Base-by-base conservation (phyloP, 1,139 yeast genomes). In the Yamadazyma siamensis region DNA sequence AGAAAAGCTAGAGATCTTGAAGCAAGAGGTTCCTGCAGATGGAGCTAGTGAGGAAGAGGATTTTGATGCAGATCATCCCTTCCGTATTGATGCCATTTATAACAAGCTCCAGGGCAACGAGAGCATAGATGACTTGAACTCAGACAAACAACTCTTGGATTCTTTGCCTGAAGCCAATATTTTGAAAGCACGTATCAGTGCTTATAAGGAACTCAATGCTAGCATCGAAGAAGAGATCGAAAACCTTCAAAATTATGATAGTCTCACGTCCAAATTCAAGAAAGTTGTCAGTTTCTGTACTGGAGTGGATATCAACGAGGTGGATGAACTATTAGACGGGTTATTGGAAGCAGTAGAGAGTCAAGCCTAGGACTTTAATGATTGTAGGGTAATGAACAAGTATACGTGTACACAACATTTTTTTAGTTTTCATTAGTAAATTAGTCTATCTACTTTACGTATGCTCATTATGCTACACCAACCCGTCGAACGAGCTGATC, bases 211-310 rank as follows among this genome's bases (percentile, higher is more conserved):
- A 29, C 43, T 59, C 11, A 59, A 59, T 38, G 32, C 38, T 2
- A 49, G 41, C 11, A 41, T 59, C 20, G 77, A 75, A 40, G 75
- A 76, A 43, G 88, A 85, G 47, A 58, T 63, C 29, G 61, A 59
- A 26, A 37, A 40, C n/a, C 62, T 86, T 38, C 55, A 61, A 26
- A 68, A 69, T 32, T 68, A 80, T 35, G 69, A 76, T 23, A 81
- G 75, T 40, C 65, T 89, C 35, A 95, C 94, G 38, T 71, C 78
- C 21, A 89, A 89, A 54, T 91, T 88, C 61, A 79, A 94, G 49
- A 75, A 85, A 46, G 96, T 91, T 14, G 91, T 91, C 23, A 80
- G 96, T 26, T 68, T 87, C 34, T 89, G 97, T 61, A 84, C 96
- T 4, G 91, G 94, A 13, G 94, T 88, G 15, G 86, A 79, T 27